phyloP scores from a whole-genome alignment of 768 basidiomycete genomes.

The Boletus subparvulus region DNA sequence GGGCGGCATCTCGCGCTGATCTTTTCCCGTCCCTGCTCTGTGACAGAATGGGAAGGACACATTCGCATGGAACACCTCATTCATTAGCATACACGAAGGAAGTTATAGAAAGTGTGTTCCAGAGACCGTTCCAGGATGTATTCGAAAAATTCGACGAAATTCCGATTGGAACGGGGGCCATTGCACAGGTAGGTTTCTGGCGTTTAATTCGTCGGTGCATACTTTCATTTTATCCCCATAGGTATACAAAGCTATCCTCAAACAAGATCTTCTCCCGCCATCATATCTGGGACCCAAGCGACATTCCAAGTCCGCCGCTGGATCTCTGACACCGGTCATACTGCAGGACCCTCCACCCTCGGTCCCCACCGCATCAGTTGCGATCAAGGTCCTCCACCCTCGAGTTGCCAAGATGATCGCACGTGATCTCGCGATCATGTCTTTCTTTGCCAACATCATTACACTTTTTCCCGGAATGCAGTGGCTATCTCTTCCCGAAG shows the following conservation, averaged over 20 bases:
- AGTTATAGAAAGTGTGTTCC: constrained; percentile 83
- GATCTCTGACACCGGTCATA: constrained; percentile 52
- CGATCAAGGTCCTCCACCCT: constrained; percentile 95
- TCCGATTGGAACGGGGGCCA: constrained; percentile 98
- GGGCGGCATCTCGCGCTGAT: constrained; percentile 95
- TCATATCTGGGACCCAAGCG: constrained; percentile 80
- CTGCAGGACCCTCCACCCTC: constrained; percentile 58
- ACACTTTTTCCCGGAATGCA: constrained; percentile 87
- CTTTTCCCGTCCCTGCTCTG: constrained; percentile 88
- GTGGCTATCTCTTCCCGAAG: constrained; percentile 95
- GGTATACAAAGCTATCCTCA: constrained; percentile 89
- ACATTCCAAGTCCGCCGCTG: constrained; percentile 43
- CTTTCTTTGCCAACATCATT: constrained; percentile 80
- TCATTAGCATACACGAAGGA: constrained; percentile 72
- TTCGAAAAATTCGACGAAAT: constrained; percentile 85
- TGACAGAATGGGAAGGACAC: constrained; percentile 77
- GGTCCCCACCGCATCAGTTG: constrained; percentile 83
- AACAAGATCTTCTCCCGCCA: constrained; percentile 79
- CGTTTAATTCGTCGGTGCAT: neutral
- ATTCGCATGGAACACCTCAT: constrained; percentile 86
- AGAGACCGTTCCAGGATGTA: constrained; percentile 78
- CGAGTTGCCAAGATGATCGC: constrained; percentile 75
- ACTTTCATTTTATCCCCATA: constrained; percentile 24
- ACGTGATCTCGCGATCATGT: constrained; percentile 94
- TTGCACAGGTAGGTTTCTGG: constrained; percentile 65